These are phyloP conservation scores for Hypericum perforatum DNA, from an alignment of 345 rosid genomes.

Conservation along the genomic window DNA sequence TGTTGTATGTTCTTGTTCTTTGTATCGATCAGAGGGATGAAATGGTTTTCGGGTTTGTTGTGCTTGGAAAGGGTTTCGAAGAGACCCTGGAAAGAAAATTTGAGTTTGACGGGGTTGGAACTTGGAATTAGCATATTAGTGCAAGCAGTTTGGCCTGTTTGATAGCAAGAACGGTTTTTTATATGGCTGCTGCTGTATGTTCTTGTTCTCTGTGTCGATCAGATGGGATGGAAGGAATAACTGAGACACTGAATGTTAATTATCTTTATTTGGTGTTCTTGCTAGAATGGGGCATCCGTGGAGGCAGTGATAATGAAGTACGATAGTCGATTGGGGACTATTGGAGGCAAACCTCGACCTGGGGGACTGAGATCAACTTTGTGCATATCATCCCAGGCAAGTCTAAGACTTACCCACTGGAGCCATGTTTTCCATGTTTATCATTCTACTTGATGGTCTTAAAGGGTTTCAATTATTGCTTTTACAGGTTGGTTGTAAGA, in stretches of 20 bases:
- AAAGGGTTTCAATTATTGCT: neutral
- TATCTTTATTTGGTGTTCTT: neutral
- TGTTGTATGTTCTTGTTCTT: neutral
- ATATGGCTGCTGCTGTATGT: neutral
- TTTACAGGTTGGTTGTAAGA: conserved; percentile 91
- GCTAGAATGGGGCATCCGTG: conserved; percentile 76
- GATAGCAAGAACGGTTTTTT: too few species aligned
- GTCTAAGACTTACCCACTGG: neutral
- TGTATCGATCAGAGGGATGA: neutral
- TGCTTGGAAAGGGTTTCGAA: neutral
- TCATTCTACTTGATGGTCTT: neutral
- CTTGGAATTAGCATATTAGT: too few species aligned
- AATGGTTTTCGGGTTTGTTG: neutral
- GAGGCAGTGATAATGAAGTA: conserved; percentile 95
- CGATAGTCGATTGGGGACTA: conserved; percentile 74
- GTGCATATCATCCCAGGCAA: conserved; percentile 91
- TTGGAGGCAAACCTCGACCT: conserved; percentile 75
- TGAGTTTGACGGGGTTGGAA: neutral
- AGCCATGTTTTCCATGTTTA: neutral
- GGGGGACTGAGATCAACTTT: conserved; percentile 78
- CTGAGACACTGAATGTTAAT: too few species aligned
- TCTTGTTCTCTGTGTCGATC: neutral
- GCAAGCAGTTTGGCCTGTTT: too few species aligned
- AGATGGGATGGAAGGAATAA: too few species aligned
- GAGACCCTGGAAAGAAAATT: neutral